Percentiles rank a stretch among this genome's conserved stretches.
phyloP scores from a whole-genome alignment of 352 stramenopile species.

The Saprolegnia parasitica region DNA sequence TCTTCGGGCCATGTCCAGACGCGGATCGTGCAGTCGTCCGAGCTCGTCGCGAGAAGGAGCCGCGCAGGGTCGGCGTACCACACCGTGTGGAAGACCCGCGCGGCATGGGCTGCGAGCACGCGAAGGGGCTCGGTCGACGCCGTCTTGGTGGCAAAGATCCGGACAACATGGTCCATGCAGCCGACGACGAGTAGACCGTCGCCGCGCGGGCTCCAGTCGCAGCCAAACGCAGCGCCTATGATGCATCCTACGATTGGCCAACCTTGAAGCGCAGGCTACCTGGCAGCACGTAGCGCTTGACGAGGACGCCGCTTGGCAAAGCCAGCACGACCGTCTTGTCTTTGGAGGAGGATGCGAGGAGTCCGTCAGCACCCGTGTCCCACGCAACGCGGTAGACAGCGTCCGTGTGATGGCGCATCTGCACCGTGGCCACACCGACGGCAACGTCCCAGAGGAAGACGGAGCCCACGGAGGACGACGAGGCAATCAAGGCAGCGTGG shows the following conservation, averaged over 20 bases:
- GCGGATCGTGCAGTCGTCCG: constrained; percentile 28
- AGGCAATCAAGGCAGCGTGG: constrained; percentile 1
- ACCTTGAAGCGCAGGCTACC: background rate
- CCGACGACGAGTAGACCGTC: constrained; percentile 25
- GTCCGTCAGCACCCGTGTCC: background rate
- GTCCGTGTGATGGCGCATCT: constrained; percentile 21
- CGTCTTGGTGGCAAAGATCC: constrained; percentile 22
- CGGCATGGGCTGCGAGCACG: constrained; percentile 18
- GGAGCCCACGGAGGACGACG: constrained; percentile 18
- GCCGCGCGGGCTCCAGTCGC: constrained; percentile 20
- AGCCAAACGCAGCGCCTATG: constrained; percentile 19
- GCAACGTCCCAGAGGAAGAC: constrained; percentile 30
- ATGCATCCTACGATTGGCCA: background rate
- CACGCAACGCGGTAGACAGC: constrained; percentile 30
- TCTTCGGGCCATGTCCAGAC: constrained; percentile 22
- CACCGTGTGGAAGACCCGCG: constrained; percentile 25
- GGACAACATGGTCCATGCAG: constrained; percentile 23
- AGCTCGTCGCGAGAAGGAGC: constrained; percentile 20
- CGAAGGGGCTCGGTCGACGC: background rate
- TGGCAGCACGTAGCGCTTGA: constrained; percentile 15
- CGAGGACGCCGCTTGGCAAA: constrained; percentile 8
- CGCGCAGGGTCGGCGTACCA: constrained; percentile 7
- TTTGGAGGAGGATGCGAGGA: constrained; percentile 26
- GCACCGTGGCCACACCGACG: background rate
- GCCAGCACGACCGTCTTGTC: constrained; percentile 22